A percentile compares a stretch with the other conserved stretches of the same genome.
Conservation (phyloP, 768 basidiomycete species). For the Phallus indusiatus region DNA sequence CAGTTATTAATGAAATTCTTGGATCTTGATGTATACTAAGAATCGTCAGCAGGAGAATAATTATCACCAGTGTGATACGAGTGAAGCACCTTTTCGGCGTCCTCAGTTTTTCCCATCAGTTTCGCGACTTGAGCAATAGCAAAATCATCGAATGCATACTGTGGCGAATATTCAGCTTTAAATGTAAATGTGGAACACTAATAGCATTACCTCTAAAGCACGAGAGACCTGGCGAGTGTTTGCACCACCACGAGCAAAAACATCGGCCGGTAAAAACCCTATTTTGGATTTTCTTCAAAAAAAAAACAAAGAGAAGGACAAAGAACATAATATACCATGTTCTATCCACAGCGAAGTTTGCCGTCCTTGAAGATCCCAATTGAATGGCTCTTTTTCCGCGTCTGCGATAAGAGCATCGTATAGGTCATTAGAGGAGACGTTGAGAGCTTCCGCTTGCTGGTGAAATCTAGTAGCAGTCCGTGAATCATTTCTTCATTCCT, state of each 20-base stretch:
- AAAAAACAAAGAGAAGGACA: background rate
- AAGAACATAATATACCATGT: constrained; percentile 27
- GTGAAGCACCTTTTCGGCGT: constrained; percentile 39
- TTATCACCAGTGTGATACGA: background rate
- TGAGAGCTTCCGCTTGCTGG: constrained; percentile 36
- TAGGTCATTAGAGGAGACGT: constrained; percentile 39
- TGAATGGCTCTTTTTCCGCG: constrained; percentile 45
- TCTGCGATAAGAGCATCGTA: constrained; percentile 51
- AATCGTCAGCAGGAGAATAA: background rate
- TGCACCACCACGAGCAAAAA: constrained; percentile 35
- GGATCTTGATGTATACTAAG: constrained; percentile 43
- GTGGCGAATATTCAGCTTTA: no score
- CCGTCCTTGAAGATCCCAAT: constrained; percentile 57
- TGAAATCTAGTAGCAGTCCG: constrained; percentile 32
- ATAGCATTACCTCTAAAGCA: constrained; percentile 42
- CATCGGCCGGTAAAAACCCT: constrained; percentile 26
- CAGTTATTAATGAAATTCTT: constrained; percentile 44
- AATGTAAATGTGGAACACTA: background rate
- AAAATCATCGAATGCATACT: constrained; percentile 61
- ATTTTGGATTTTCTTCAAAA: background rate
- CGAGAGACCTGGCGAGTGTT: constrained; percentile 56
- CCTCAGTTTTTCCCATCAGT: constrained; percentile 37
- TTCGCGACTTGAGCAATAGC: constrained; percentile 56
- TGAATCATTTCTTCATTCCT: background rate
- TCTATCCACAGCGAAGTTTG: constrained; percentile 49